Base-by-base conservation (phyloP, 306 rosid species). In the Senna tora region DNA sequence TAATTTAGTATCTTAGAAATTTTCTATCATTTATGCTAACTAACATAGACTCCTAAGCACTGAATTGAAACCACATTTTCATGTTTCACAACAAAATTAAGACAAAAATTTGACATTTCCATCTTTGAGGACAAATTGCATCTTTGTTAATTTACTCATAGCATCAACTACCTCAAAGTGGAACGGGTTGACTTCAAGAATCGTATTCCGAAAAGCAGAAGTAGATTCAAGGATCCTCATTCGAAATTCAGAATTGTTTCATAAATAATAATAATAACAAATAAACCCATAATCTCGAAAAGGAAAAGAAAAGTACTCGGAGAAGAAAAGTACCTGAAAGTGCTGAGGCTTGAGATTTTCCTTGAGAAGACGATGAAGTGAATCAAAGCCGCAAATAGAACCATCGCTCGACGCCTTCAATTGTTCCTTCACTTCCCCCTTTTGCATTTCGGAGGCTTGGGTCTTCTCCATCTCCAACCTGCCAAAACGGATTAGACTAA, bases 261-360 rank as follows among this genome's bases (percentile, higher is more conserved):
- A 67, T 11, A 50, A 6, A 21, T 15, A 65, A 21, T n/a, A 28
- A 15, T n/a, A n/a, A n/a, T n/a, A n/a, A n/a, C n/a, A n/a, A n/a
- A n/a, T 2, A 45, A 60, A 72, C 36, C 47, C 46, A 5, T 0
- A 52, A 65, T 43, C 5, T 4, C 7, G 5, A 11, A 58, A 16
- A 10, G 6, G 34, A 5, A 22, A 61, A 17, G 7, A 5, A 41
- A 25, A 45, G 9, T 13, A 9, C 10, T 4, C 3, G 1, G 15
- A 15, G 38, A 61, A 22, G 17, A 45, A n/a, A 76, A 64, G 15
- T 62, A 88, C 92, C 92, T 86, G 86, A 38, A 83, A 86, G 33
- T 78, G 75, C 13, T 88, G 85, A 66, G 98, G 91, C 25, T 85
- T 71, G 81, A 92, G 95, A 86, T 92, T 86, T n/a, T 78, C 85